These are phyloP conservation scores for Luffa acutangula DNA, from an alignment of 306 rosid genomes.

Conservation along the genomic window DNA sequence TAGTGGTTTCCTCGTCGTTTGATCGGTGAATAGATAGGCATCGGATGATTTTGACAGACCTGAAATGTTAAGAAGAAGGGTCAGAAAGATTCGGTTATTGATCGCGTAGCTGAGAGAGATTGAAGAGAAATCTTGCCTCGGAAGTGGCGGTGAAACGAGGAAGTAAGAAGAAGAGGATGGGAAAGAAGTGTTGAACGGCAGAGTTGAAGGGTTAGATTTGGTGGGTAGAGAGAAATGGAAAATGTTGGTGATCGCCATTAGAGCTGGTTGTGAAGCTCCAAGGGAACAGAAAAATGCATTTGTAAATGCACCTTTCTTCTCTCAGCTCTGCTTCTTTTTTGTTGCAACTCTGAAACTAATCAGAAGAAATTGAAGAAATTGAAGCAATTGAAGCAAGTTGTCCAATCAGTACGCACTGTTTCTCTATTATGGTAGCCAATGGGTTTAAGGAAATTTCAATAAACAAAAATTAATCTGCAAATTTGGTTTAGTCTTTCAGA, in stretches of 20 bases:
- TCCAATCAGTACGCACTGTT: not conserved
- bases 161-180: not conserved
- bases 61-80: conserved; percentile 10
- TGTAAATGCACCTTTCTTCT: not conserved
- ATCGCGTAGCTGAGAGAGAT: conserved; percentile 1
- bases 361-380: not conserved
- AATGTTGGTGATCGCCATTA: conserved; percentile 26
- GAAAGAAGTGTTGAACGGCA: conserved; percentile 5
- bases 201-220: conserved; percentile 8
- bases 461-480: not conserved
- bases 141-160: conserved; percentile 2
- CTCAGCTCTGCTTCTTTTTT: not conserved
- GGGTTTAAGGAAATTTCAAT: not conserved
- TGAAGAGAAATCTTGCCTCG: conserved; percentile 16
- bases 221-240: conserved; percentile 8
- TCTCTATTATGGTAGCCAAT: not conserved
- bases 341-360: not conserved
- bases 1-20: conserved; percentile 9
- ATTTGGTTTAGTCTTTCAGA: not conserved
- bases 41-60: conserved; percentile 19
- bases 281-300: not conserved
- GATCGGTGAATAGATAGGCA: conserved; percentile 26
- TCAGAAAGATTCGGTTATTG: not conserved
- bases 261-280: conserved; percentile 9
- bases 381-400: not conserved